Base-by-base conservation (phyloP, 164 flowering plant genomes). In the Platanus orientalis region DNA sequence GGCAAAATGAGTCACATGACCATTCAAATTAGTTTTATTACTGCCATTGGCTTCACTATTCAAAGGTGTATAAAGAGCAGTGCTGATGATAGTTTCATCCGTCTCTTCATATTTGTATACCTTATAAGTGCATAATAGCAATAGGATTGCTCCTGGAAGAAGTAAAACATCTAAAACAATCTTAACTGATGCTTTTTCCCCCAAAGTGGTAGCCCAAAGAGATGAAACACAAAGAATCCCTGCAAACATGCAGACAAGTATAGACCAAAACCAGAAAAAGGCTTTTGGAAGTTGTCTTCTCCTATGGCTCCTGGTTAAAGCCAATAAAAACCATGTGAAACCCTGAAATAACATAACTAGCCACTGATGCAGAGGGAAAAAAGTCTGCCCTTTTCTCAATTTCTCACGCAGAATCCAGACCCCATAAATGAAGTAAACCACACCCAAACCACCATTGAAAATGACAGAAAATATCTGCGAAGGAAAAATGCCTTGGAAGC, bases 101-200 rank as follows among this genome's bases (percentile, higher is more conserved):
- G n/a, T n/a, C n/a, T n/a, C n/a, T n/a, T n/a, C n/a, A n/a, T n/a
- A n/a, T n/a, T n/a, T n/a, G n/a, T n/a, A n/a, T n/a, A n/a, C n/a
- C n/a, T n/a, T n/a, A n/a, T n/a, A n/a, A n/a, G n/a, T n/a, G n/a
- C n/a, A n/a, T n/a, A 77, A 34, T 7, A 82, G 57, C 57, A 86
- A 50, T 7, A 90, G 65, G 64, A 73, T n/a, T 50, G 84, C 76
- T 58, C 97, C 97, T 13, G 83, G 79, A 21, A 86, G 68, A 23
- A 78, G 77, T 7, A 81, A 45, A 2, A 77, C 19, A 65, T 88
- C 83, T 30, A 84, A 60, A 56, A 71, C 75, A 32, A 55, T 60
- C 69, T 71, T 71, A 13, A 71, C 20, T 0, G 82, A 70, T 10
- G 60, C 61, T 23, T 56, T 61, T 53, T 66, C 62, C 25, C 60